Base-by-base conservation (phyloP, 2,329 filamentous ascomycete genomes). In the Colletotrichum zoysiae region DNA sequence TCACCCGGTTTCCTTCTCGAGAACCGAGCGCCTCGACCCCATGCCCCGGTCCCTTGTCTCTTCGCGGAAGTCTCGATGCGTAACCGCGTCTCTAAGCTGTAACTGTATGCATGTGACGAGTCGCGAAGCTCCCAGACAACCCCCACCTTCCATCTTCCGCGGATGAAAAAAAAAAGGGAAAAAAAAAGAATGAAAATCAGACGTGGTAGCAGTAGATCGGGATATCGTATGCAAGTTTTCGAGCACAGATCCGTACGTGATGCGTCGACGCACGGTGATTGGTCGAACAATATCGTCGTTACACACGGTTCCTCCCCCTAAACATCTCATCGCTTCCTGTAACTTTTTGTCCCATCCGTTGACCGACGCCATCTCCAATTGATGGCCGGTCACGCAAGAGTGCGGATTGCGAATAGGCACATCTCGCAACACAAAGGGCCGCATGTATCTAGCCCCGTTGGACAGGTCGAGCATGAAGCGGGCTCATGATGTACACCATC, bases 101-200 rank as follows among this genome's bases (percentile, higher is more conserved):
- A 65, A 63, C 42, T 8, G 20, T 40, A 38, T 65, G 59, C 59
- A 30, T 38, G 55, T 42, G 26, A 57, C 46, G 18, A 48, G 26
- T 20, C 53, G 69, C 69, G 53, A 69, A 56, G 69, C 69, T 55
- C 69, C 16, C 59, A 71, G 64, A 60, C 65, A 16, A 60, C 40
- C 14, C 14, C 40, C 9, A 20, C 18, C 18, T 65, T 58, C 65
- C 65, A 71, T 59, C 44, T 53, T 64, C 53, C 69, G 65, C 33
- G 33, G 55, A 50, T 59, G 42, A 46, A 42, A 71, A 68, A 71
- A 71, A 7, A n/a, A 46, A 55, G 69, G n/a, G n/a, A n/a, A 12
- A 12, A 30, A 71, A 68, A 71, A 71, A 7, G 9, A 46, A 50
- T 69, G 9, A 12, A 23, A 16, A 20, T 33, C 40, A 30, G 51